Evolutionary conservation across 768 basidiomycete genomes (phyloP).

Genomic region (Mycena galericulata): DNA sequence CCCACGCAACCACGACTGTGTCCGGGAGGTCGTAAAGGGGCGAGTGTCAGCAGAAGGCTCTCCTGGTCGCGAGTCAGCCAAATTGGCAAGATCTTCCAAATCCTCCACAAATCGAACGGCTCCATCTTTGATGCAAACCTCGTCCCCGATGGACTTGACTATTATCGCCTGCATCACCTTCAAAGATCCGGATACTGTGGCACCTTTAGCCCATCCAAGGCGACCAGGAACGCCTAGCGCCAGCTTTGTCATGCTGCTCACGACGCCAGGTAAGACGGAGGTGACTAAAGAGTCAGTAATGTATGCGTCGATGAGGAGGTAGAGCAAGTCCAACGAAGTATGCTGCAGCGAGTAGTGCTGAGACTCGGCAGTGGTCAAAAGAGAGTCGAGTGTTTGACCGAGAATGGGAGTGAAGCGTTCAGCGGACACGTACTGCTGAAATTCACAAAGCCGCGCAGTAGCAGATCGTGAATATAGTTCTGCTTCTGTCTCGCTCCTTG

Average conservation of each 20-base stretch:
- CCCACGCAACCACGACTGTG: constrained; percentile 82
- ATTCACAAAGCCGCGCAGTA: constrained; percentile 46
- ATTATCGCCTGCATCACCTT: constrained; percentile 67
- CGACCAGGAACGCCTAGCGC: constrained; percentile 64
- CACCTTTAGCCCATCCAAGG: constrained; percentile 82
- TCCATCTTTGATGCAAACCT: constrained; percentile 72
- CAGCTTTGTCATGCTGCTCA: constrained; percentile 81
- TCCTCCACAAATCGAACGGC: constrained; percentile 64
- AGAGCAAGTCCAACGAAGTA: constrained; percentile 69
- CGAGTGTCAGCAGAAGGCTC: constrained; percentile 35
- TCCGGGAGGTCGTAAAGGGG: constrained; percentile 68
- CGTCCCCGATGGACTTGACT: constrained; percentile 72
- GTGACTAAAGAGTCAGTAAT: constrained; percentile 67
- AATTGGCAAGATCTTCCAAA: constrained; percentile 71
- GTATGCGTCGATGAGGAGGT: constrained; percentile 66
- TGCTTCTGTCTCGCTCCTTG: constrained; percentile 57
- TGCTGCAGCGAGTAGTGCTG: constrained; percentile 71
- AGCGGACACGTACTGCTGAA: constrained; percentile 59
- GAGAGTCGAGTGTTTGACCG: constrained; percentile 83
- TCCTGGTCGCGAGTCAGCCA: constrained; percentile 38
- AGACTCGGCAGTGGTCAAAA: constrained; percentile 72
- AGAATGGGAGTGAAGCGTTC: constrained; percentile 77
- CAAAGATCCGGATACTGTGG: constrained; percentile 70
- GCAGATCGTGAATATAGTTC: constrained; percentile 40
- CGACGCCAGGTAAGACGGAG: constrained; percentile 85